phyloP scores from a whole-genome alignment of 2,329 filamentous ascomycete species.

The Sarocladiaceae sp. region DNA sequence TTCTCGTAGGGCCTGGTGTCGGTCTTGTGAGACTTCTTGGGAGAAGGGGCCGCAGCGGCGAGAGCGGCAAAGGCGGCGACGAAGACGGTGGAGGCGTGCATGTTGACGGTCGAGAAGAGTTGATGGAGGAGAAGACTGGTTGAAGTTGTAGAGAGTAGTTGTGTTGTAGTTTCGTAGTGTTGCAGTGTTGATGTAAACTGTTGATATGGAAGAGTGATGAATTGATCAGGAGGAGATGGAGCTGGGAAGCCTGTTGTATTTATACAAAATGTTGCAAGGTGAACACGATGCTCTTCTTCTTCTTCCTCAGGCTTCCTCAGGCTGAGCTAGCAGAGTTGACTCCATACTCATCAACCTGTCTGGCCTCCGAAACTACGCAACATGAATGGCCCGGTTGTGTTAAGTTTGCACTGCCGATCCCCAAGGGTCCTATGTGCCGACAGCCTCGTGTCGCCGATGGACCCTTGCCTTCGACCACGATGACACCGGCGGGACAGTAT shows the following conservation, averaged over 20 bases:
- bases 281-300: not conserved
- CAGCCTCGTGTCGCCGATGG: too few species aligned
- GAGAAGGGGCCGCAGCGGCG: slow-evolving; percentile 12
- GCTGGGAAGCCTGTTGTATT: not conserved
- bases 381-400: not conserved
- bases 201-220: not conserved
- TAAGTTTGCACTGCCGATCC: not conserved
- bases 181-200: not conserved
- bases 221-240: not conserved
- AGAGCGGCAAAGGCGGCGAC: slow-evolving; percentile 16
- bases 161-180: not conserved
- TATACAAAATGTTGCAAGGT: not conserved
- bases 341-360: too few species aligned
- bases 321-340: too few species aligned
- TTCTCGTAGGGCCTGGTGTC: slow-evolving; percentile 16
- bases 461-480: too few species aligned
- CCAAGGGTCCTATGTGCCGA: slow-evolving; percentile 1
- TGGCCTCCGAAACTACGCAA: not conserved
- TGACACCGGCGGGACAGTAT: too few species aligned
- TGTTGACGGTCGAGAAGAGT: slow-evolving; percentile 13
- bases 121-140: not conserved
- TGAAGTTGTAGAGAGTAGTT: not conserved
- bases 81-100: slow-evolving; percentile 17
- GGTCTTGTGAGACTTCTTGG: not conserved
- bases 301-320: not conserved